These are phyloP conservation scores for Podaxis rugospora DNA, from an alignment of 768 basidiomycete species.

Conservation along the genomic window DNA sequence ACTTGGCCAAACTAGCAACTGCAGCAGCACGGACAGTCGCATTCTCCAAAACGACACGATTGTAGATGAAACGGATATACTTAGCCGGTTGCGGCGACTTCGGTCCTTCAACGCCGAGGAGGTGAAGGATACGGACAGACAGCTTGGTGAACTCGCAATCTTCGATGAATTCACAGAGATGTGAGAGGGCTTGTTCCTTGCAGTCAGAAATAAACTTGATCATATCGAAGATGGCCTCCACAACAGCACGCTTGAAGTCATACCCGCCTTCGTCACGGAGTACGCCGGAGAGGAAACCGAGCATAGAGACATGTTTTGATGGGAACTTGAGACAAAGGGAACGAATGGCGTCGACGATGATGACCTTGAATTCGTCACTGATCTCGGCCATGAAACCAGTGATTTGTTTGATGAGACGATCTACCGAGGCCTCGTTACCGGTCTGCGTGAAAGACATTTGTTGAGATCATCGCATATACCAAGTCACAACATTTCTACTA, in stretches of 20 bases:
- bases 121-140: constrained; percentile 92
- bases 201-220: constrained; percentile 95
- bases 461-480: neutral
- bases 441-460: constrained; percentile 47
- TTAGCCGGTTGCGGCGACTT: constrained; percentile 95
- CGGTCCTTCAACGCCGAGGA: constrained; percentile 94
- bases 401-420: constrained; percentile 98
- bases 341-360: constrained; percentile 98
- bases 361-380: constrained; percentile 99
- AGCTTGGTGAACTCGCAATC: constrained; percentile 99
- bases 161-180: constrained; percentile 99
- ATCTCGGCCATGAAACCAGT: constrained; percentile 99
- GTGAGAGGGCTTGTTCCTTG: constrained; percentile 96
- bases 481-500: constrained; percentile 7
- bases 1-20: constrained; percentile 92
- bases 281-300: constrained; percentile 93
- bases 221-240: constrained; percentile 99
- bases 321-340: constrained; percentile 99
- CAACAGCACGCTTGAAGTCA: constrained; percentile 98
- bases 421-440: constrained; percentile 97
- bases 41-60: constrained; percentile 97
- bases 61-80: constrained; percentile 99
- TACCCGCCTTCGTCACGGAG: constrained; percentile 98
- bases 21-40: constrained; percentile 97
- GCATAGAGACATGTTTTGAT: constrained; percentile 93